These are phyloP conservation scores for Gastrodia elata DNA, from an alignment of 106 monocot genomes.

Conservation along the genomic window DNA sequence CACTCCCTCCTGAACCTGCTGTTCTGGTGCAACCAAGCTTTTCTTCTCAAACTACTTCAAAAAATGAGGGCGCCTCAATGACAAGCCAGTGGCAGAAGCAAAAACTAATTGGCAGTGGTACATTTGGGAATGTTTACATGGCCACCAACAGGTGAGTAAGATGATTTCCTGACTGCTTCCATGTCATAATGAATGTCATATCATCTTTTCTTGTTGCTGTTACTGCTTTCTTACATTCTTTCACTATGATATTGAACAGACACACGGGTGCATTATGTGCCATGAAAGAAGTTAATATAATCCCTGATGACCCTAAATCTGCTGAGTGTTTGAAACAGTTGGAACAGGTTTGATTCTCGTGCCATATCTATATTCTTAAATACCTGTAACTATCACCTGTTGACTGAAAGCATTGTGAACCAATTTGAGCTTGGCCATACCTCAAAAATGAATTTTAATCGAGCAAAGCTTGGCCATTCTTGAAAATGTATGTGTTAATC, in stretches of 20 bases:
- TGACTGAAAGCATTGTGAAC: not conserved
- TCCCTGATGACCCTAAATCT: slow-evolving; percentile 92
- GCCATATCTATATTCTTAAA: not conserved
- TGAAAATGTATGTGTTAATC: not conserved
- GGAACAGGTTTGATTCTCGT: slow-evolving; percentile 58
- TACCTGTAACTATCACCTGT: not conserved
- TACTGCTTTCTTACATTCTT: not conserved
- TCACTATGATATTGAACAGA: slow-evolving; percentile 25
- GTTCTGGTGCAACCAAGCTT: slow-evolving; percentile 24
- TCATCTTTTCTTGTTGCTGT: not conserved
- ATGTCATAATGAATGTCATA: too few species aligned
- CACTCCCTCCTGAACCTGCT: slow-evolving; percentile 68
- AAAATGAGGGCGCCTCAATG: slow-evolving; percentile 35
- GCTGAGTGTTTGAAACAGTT: slow-evolving; percentile 79
- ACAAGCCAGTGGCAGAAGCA: slow-evolving; percentile 82
- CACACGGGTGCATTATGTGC: slow-evolving; percentile 86
- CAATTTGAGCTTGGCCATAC: not conserved
- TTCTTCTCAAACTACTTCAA: slow-evolving; percentile 24
- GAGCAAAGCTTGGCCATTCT: not conserved
- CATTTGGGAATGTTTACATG: slow-evolving; percentile 87
- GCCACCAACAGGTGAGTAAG: slow-evolving; percentile 66
- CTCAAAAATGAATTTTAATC: too few species aligned
- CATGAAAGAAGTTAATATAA: slow-evolving; percentile 98
- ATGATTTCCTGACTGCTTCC: not conserved
- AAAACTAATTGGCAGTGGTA: slow-evolving; percentile 84